A percentile compares a stretch with the other conserved stretches of the same genome.
Evolutionary conservation across 768 basidiomycete species (phyloP).

Genomic region (Amyloporia xantha): DNA sequence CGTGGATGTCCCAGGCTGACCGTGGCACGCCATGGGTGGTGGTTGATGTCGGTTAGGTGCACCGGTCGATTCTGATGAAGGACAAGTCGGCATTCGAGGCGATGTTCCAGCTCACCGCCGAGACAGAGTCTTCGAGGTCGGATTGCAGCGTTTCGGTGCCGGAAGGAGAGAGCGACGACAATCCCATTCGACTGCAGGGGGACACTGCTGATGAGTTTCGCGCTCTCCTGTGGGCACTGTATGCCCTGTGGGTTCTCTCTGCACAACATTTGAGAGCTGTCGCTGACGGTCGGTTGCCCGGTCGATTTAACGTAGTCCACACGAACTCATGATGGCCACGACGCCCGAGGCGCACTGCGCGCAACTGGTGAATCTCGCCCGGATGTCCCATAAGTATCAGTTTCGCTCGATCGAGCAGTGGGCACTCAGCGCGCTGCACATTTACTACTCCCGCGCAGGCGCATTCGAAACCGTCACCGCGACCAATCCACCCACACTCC

Average conservation of each 20-base stretch:
- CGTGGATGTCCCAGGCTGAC: background rate
- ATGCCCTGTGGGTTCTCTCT: conserved; percentile 40
- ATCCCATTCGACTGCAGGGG: conserved; percentile 40
- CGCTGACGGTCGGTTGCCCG: background rate
- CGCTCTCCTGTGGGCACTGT: conserved; percentile 47
- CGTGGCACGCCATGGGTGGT: background rate
- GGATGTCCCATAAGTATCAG: conserved; percentile 43
- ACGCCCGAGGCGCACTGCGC: conserved; percentile 37
- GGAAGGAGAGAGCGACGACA: conserved; percentile 45
- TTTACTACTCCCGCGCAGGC: conserved; percentile 28
- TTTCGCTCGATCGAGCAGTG: conserved; percentile 41
- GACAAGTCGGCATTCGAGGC: conserved; percentile 35
- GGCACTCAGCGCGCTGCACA: conserved; percentile 35
- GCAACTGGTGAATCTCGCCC: conserved; percentile 39
- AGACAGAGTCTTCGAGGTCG: conserved; percentile 23
- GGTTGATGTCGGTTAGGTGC: conserved; percentile 22
- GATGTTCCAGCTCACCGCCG: conserved; percentile 26
- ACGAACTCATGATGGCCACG: conserved; percentile 39
- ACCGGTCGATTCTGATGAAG: conserved; percentile 35
- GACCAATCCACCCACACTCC: conserved; percentile 19
- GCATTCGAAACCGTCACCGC: conserved; percentile 21
- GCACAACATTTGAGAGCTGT: background rate
- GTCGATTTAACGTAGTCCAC: conserved; percentile 30
- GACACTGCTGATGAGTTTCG: conserved; percentile 45
- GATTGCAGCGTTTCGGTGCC: conserved; percentile 23